phyloP scores from a whole-genome alignment of 2,329 filamentous ascomycete genomes.

The Parastagonospora nodorum region DNA sequence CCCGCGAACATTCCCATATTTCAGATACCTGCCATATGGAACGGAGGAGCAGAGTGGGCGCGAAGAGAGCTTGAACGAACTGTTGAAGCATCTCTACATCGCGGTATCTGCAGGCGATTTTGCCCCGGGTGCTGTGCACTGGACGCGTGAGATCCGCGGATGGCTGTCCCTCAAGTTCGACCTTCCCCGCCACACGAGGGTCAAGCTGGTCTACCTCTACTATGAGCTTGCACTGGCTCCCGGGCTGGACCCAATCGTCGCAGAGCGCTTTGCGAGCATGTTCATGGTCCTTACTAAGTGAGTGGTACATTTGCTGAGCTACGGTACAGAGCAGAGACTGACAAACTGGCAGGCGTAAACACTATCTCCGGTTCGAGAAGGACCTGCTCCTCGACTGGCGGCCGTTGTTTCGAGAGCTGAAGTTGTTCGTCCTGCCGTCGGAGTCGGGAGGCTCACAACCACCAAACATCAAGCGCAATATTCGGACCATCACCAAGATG shows the following conservation, averaged over 20 bases:
- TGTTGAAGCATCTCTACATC: conserved; percentile 92
- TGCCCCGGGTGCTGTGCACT: conserved; percentile 89
- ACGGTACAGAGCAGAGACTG: conserved; percentile 15
- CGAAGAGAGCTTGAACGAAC: conserved; percentile 79
- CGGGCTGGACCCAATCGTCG: conserved; percentile 78
- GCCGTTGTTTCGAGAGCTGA: conserved; percentile 90
- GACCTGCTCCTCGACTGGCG: conserved; percentile 94
- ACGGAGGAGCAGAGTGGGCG: conserved; percentile 81
- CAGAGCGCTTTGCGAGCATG: conserved; percentile 95
- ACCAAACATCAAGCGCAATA: conserved; percentile 67
- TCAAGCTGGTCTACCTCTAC: conserved; percentile 86
- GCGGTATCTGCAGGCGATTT: conserved; percentile 92
- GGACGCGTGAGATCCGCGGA: conserved; percentile 92
- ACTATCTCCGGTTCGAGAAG: conserved; percentile 88
- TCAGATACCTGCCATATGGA: conserved; percentile 83
- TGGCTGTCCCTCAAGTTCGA: conserved; percentile 99
- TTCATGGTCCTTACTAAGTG: conserved; percentile 94
- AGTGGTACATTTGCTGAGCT: conserved; percentile 39
- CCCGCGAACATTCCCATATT: conserved; percentile 92
- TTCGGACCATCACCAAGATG: conserved; percentile 81
- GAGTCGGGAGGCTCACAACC: conserved; percentile 72
- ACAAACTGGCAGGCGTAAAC: conserved; percentile 72
- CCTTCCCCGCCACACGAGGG: conserved; percentile 80
- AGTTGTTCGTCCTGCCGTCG: conserved; percentile 83
- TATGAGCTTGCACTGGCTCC: conserved; percentile 92